phyloP scores from a whole-genome alignment of 768 basidiomycete species.

The Lactarius psammicola region DNA sequence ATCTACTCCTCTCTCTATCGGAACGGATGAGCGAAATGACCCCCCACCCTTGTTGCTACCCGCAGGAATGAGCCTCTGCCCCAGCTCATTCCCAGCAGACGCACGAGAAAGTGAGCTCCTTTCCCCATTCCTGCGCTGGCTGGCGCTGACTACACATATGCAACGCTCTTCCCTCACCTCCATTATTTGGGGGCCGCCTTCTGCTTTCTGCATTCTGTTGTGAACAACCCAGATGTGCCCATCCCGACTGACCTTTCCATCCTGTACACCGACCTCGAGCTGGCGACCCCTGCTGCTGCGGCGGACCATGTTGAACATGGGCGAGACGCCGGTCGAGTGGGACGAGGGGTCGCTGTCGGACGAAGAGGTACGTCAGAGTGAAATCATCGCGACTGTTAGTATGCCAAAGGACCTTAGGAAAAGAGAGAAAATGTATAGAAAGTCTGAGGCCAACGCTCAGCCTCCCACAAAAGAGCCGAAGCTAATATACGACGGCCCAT shows the following conservation, averaged over 20 bases:
- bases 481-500: conserved; percentile 15
- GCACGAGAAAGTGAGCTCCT: conserved; percentile 63
- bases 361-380: conserved; percentile 50
- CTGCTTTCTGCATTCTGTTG: background rate
- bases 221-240: conserved; percentile 56
- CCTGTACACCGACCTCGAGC: conserved; percentile 69
- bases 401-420: conserved; percentile 78
- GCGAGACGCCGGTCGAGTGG: conserved; percentile 31
- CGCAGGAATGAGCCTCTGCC: conserved; percentile 76
- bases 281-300: conserved; percentile 74
- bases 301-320: conserved; percentile 44
- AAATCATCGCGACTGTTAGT: conserved; percentile 33
- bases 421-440: conserved; percentile 76
- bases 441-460: conserved; percentile 37
- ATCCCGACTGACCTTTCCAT: conserved; percentile 67
- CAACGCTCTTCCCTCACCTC: background rate
- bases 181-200: too few relatives aligned
- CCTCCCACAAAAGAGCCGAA: conserved; percentile 29
- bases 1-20: background rate
- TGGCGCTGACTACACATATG: background rate
- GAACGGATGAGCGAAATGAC: conserved; percentile 22
- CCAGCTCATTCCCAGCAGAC: conserved; percentile 76
- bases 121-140: background rate
- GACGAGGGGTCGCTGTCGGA: conserved; percentile 43
- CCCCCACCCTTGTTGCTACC: too few relatives aligned